Base-by-base conservation (phyloP, 1,284 basidiomycete genomes). In the Exsudoporus floridanus region DNA sequence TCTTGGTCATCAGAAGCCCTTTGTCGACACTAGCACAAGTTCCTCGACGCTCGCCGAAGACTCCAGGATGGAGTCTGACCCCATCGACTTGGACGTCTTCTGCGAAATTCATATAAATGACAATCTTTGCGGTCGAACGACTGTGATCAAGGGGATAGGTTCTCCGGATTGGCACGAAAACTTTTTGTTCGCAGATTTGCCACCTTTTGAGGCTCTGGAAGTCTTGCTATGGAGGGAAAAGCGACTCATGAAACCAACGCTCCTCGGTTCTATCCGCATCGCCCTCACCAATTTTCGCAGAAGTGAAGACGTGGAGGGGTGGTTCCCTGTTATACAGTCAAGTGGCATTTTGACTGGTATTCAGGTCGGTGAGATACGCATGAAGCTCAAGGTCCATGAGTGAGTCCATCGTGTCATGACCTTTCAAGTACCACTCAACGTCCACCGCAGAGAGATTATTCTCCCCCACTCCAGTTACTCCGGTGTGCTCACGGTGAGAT, bases 121-220 rank as follows among this genome's bases (percentile, higher is more conserved):
- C 55, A 74, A 74, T 23, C 70, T 86, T 13, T 84, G 82, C 56
- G 88, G 85, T 48, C 78, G 86, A 46, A 91, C 90, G 3, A 85
- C 86, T 1, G 74, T 83, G 30, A 84, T 88, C 70, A 86, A 81
- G 59, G 82, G 82, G 21, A 73, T 80, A 53, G 78, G 80, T 36
- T 77, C 78, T 43, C 80, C 83, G 0, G 83, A 88, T 63, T 92
- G 90, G 89, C 85, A 88, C 57, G 90, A 93, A 70, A 74, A 67
- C 37, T 92, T 92, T 65, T 66, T 71, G n/a, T 84, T 91, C 59
- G 66, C 80, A 9, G 89, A 88, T 62, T 73, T 90, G 28, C 84
- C 88, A 14, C 86, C 83, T 1, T 89, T 88, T 58, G 83, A 85
- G 57, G 77, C 76, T 37, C 70, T 91, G 27, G 81, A 85, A 52